These are phyloP conservation scores for Phytopythium kandeliae DNA, from an alignment of 352 stramenopile species.

Conservation along the genomic window DNA sequence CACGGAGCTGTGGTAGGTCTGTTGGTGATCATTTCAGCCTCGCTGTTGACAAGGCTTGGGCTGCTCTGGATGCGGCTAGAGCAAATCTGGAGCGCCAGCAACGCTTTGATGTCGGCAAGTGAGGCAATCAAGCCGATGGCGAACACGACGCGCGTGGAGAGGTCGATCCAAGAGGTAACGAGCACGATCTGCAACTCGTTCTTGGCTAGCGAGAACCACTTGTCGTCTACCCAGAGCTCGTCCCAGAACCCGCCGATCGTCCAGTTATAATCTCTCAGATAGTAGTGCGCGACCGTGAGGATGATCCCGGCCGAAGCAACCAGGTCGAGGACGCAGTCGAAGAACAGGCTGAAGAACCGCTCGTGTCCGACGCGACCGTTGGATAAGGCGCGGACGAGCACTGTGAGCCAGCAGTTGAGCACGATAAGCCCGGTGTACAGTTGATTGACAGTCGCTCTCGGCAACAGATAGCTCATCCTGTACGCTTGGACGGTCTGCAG, in stretches of 20 bases:
- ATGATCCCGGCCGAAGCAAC: slow-evolving; percentile 20
- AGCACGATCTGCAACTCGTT: slow-evolving; percentile 29
- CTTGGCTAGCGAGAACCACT: slow-evolving; percentile 12
- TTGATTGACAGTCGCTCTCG: slow-evolving; percentile 12
- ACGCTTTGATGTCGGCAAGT: slow-evolving; percentile 8
- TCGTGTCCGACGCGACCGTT: slow-evolving; percentile 8
- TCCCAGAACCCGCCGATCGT: slow-evolving; percentile 10
- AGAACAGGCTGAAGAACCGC: slow-evolving; percentile 24
- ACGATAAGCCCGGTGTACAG: slow-evolving; percentile 20
- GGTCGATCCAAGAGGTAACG: slow-evolving; percentile 20
- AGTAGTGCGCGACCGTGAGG: slow-evolving; percentile 13
- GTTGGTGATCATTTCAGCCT: no score
- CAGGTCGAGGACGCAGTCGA: slow-evolving; percentile 23
- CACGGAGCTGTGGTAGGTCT: no score
- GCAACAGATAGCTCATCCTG: slow-evolving; percentile 22
- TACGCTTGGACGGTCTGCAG: slow-evolving; percentile 30
- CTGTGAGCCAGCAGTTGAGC: slow-evolving; percentile 23
- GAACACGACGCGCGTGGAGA: slow-evolving; percentile 16
- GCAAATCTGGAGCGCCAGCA: not conserved
- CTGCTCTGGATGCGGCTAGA: not conserved
- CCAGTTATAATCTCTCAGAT: slow-evolving; percentile 17
- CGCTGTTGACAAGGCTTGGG: no score
- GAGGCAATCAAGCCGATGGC: slow-evolving; percentile 2
- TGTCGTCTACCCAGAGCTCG: slow-evolving; percentile 23
- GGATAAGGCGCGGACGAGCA: slow-evolving; percentile 15